Percentiles rank a stretch among this genome's conserved stretches.
Conservation (phyloP, 140 eudicot genomes). For the Oenanthe javanica region DNA sequence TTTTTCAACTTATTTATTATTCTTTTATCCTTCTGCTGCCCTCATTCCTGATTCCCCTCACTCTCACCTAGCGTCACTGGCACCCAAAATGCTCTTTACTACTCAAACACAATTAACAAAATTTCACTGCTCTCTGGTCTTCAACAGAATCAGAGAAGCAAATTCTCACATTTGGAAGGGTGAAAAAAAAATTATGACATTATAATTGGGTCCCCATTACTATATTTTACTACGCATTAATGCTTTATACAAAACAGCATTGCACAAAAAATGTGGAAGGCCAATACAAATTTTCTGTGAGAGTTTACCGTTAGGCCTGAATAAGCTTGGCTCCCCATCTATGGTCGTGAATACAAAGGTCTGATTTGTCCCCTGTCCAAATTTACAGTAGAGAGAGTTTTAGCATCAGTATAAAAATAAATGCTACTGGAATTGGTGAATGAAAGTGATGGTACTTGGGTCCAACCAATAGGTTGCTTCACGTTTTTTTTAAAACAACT, state of each 20-base stretch:
- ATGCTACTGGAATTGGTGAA: not conserved
- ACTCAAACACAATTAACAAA: not conserved
- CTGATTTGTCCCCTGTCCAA: constrained; percentile 74
- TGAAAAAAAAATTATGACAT: not conserved
- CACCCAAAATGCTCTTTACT: not conserved
- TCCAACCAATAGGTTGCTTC: not conserved
- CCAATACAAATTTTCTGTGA: not conserved
- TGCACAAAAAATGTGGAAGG: not conserved
- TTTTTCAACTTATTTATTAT: not conserved
- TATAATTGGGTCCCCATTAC: not conserved
- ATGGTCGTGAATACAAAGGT: constrained; percentile 84
- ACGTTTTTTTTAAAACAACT: constrained; percentile 18
- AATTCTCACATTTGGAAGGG: not conserved
- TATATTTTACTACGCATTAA: not conserved
- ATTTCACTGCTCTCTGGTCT: not conserved
- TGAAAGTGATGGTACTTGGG: not conserved
- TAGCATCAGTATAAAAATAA: not conserved
- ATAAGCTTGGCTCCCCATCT: constrained; percentile 87
- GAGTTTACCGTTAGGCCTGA: constrained; percentile 85
- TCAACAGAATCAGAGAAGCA: not conserved
- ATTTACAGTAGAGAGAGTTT: constrained; percentile 4
- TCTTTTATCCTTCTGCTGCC: not conserved
- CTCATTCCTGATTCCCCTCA: not conserved
- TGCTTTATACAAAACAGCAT: not conserved
- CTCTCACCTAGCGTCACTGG: not conserved